phyloP scores from a whole-genome alignment of 768 basidiomycete species.

The Symmetrospora coprosmae region DNA sequence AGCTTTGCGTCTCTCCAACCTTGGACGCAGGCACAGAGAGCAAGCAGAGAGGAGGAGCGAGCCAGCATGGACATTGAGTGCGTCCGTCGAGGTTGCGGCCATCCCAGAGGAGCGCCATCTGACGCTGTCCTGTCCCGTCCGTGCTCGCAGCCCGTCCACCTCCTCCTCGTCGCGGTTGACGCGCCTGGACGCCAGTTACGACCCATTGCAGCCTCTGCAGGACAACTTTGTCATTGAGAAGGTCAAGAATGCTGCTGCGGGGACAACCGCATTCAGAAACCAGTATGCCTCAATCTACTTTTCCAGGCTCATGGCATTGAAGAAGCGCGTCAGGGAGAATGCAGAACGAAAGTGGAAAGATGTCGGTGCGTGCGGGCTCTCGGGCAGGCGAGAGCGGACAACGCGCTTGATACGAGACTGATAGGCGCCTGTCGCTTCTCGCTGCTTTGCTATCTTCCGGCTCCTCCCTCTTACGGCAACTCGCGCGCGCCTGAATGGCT shows the following conservation, averaged over 20 bases:
- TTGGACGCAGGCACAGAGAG: no score
- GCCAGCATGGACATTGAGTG: no score
- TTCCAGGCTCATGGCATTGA: constrained; percentile 12
- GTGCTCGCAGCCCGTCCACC: no score
- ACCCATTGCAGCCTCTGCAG: neutral
- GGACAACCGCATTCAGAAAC: constrained; percentile 4
- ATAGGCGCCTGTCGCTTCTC: no score
- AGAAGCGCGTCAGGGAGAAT: constrained; percentile 2
- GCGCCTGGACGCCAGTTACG: neutral
- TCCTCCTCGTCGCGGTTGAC: constrained; percentile 2
- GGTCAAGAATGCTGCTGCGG: neutral
- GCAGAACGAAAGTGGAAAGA: constrained; percentile 15
- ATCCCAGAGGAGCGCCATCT: no score
- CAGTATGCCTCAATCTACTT: constrained; percentile 20
- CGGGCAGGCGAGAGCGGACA: no score
- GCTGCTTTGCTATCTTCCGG: neutral
- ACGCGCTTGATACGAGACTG: no score
- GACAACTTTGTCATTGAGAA: constrained; percentile 12
- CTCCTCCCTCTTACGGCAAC: neutral
- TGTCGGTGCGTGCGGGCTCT: constrained; percentile 32
- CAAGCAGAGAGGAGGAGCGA: no score
- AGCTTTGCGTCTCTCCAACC: no score
- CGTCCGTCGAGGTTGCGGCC: no score
- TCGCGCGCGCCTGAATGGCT: neutral
- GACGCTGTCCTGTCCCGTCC: no score